Conservation (phyloP, 495 filamentous ascomycete genomes). For the Penicillium canescens region DNA sequence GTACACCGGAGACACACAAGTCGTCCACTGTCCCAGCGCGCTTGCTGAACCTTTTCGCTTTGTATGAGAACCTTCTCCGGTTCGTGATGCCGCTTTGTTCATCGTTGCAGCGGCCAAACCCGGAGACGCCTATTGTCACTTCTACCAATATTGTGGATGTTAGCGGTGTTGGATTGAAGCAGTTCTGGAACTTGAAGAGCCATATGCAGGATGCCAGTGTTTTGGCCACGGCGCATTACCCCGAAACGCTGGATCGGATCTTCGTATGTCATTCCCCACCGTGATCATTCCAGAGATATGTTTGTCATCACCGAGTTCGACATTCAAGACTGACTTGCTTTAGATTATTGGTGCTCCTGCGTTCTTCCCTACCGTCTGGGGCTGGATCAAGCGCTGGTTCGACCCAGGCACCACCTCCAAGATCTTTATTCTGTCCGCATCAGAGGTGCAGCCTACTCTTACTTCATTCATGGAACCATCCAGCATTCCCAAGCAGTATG, state of each 20-base stretch:
- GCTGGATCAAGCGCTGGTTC: conserved; percentile 95
- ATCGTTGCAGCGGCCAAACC: conserved; percentile 66
- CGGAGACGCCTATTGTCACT: conserved; percentile 77
- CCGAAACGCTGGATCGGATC: conserved; percentile 84
- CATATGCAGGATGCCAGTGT: conserved; percentile 90
- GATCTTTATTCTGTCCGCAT: conserved; percentile 77
- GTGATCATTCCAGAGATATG: neutral
- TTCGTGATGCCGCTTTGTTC: conserved; percentile 85
- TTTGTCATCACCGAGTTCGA: too few relatives aligned
- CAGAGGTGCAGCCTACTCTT: conserved; percentile 72
- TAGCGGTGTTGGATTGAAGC: conserved; percentile 76
- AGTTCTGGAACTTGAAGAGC: conserved; percentile 88
- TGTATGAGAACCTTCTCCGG: conserved; percentile 86
- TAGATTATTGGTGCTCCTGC: conserved; percentile 84
- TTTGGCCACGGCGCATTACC: conserved; percentile 89
- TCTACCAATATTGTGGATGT: conserved; percentile 91
- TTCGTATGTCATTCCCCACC: conserved; percentile 55
- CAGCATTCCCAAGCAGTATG: conserved; percentile 82
- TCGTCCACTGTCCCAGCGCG: conserved; percentile 57
- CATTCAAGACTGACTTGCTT: conserved; percentile 6
- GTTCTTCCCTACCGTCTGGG: conserved; percentile 93
- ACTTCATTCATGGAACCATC: conserved; percentile 75
- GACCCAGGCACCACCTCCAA: conserved; percentile 91
- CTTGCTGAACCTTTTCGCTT: conserved; percentile 76
- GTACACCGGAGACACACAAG: conserved; percentile 58